Conservation (phyloP, 805 yeast species). For the Scheffersomyces ergatensis region DNA sequence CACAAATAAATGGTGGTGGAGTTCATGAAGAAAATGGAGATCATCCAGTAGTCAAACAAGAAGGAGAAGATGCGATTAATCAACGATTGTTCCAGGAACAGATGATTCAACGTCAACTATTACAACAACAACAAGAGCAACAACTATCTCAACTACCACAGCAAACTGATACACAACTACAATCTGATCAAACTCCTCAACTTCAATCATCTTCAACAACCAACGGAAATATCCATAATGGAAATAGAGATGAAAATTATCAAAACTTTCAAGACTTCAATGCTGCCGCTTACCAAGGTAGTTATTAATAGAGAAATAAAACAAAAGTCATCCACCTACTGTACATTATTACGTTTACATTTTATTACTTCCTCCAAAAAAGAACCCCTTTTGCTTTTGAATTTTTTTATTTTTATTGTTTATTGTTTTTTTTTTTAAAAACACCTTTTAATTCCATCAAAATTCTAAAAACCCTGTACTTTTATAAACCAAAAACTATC, state of each 20-base stretch:
- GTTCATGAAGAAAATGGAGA: not conserved
- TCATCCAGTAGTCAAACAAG: conserved; percentile 6
- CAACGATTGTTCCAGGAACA: conserved; percentile 13
- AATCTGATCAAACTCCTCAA: not conserved
- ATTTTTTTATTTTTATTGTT: too few relatives aligned
- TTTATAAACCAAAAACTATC: not conserved
- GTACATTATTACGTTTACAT: too few relatives aligned
- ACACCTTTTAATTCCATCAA: too few relatives aligned
- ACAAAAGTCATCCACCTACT: too few relatives aligned
- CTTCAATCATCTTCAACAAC: not conserved
- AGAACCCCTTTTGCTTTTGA: too few relatives aligned
- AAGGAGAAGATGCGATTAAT: conserved; percentile 7
- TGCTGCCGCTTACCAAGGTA: not conserved
- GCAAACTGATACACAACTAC: conserved; percentile 4
- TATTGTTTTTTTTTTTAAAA: too few relatives aligned
- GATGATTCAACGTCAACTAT: conserved; percentile 13
- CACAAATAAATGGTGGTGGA: not conserved
- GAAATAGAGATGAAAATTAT: not conserved
- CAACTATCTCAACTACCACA: conserved; percentile 1
- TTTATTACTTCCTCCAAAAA: too few relatives aligned
- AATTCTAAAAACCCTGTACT: too few relatives aligned
- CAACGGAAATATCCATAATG: not conserved
- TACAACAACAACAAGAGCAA: conserved; percentile 9
- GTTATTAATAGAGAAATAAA: not conserved
- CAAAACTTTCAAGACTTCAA: not conserved